A percentile compares a stretch with the other conserved stretches of the same genome.
Evolutionary conservation across 768 basidiomycete species (phyloP).

Genomic region (Rhizopogon sp.): DNA sequence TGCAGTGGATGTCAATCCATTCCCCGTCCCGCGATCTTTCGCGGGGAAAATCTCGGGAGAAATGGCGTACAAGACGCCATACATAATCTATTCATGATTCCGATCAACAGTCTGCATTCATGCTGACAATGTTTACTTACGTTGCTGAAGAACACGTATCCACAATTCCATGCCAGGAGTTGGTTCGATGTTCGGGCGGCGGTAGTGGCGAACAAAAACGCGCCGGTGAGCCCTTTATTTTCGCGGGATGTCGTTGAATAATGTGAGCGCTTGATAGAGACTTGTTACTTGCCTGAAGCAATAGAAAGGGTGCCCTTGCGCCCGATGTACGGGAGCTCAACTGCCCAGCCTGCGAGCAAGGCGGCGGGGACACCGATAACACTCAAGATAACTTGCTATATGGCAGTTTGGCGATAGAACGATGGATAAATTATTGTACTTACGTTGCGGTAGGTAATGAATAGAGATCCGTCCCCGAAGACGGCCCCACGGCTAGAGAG

Average conservation of each 20-base stretch:
- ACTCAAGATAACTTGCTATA: slow-evolving; percentile 65
- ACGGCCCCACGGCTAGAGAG: slow-evolving; percentile 57
- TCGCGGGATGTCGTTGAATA: slow-evolving; percentile 41
- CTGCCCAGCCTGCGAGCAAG: slow-evolving; percentile 65
- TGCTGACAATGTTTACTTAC: slow-evolving; percentile 26
- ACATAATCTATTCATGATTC: slow-evolving; percentile 50
- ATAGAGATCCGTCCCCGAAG: slow-evolving; percentile 66
- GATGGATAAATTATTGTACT: neutral
- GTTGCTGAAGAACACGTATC: slow-evolving; percentile 60
- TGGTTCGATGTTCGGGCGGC: slow-evolving; percentile 66
- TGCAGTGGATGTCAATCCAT: slow-evolving; percentile 56
- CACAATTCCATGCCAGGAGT: slow-evolving; percentile 79
- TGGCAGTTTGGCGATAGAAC: neutral
- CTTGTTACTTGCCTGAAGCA: slow-evolving; percentile 48
- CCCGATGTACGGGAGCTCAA: slow-evolving; percentile 60
- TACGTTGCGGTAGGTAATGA: slow-evolving; percentile 72
- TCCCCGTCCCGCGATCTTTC: slow-evolving; percentile 70
- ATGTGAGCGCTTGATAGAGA: slow-evolving; percentile 17
- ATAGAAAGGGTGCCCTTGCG: slow-evolving; percentile 62
- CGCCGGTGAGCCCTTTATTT: slow-evolving; percentile 62
- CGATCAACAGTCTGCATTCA: neutral
- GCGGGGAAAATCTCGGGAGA: slow-evolving; percentile 70
- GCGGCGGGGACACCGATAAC: slow-evolving; percentile 68
- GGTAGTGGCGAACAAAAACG: slow-evolving; percentile 70
- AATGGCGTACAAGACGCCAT: slow-evolving; percentile 67